Percentiles rank a stretch among this genome's conserved stretches.
Evolutionary conservation across 345 rosid species (phyloP).

Genomic region (Acer saccharum): DNA sequence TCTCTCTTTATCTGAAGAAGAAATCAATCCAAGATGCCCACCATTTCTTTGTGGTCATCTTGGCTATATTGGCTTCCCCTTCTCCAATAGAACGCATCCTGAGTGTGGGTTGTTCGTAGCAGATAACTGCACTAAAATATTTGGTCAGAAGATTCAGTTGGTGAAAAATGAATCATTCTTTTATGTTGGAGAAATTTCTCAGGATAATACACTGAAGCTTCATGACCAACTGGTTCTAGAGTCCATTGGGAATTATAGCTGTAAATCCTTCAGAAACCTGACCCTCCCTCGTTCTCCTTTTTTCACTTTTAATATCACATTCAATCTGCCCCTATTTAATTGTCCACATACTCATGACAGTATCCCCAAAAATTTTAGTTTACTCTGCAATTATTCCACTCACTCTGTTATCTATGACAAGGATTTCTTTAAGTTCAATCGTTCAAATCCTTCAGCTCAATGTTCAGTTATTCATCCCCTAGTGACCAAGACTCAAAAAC

Average conservation of each 20-base stretch:
- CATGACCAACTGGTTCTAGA: no score
- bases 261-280: slow-evolving; percentile 28
- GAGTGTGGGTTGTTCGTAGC: slow-evolving; percentile 31
- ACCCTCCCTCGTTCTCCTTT: slow-evolving; percentile 33
- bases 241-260: background rate
- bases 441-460: background rate
- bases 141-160: slow-evolving; percentile 30
- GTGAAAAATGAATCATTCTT: slow-evolving; percentile 25
- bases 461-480: slow-evolving; percentile 32
- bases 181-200: slow-evolving; percentile 23
- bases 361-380: background rate
- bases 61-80: no score
- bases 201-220: background rate
- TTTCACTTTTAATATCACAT: slow-evolving; percentile 1
- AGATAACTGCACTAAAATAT: background rate
- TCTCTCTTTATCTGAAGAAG: no score
- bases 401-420: no score
- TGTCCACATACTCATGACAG: slow-evolving; percentile 17
- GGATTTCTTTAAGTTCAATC: no score
- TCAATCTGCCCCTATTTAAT: slow-evolving; percentile 20
- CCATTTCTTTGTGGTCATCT: no score
- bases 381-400: background rate
- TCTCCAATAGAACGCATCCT: no score
- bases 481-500: background rate
- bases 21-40: no score